A percentile compares a stretch with the other conserved stretches of the same genome.
phyloP scores from a whole-genome alignment of 2,329 filamentous ascomycete genomes.

The Penicillium thymicola region DNA sequence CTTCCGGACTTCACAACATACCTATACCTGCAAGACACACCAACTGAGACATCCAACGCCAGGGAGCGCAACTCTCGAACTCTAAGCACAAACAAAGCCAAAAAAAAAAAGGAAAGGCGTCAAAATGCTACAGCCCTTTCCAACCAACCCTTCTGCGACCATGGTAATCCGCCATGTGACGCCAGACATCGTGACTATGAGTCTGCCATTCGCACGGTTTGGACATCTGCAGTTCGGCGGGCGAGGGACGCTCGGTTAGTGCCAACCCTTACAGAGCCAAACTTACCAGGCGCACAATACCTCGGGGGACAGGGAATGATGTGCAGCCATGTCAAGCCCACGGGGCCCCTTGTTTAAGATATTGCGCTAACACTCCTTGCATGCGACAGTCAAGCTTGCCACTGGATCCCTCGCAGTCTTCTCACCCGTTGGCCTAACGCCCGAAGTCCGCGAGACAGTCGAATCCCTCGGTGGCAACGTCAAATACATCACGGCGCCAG shows the following conservation, averaged over 20 bases:
- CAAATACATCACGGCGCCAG: conserved; percentile 80
- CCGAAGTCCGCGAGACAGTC: conserved; percentile 62
- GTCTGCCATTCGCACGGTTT: conserved; percentile 76
- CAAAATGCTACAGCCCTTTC: conserved; percentile 54
- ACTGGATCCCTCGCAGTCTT: conserved; percentile 81
- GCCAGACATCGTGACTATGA: conserved; percentile 60
- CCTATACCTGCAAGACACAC: neutral
- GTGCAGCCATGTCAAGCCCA: neutral
- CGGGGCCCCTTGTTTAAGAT: neutral
- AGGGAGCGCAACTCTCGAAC: conserved; percentile 7
- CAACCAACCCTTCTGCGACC: conserved; percentile 69
- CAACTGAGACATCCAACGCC: conserved; percentile 12
- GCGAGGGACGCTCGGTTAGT: conserved; percentile 75
- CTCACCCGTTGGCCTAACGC: conserved; percentile 83
- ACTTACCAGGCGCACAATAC: conserved; percentile 1
- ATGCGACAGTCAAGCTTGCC: conserved; percentile 65
- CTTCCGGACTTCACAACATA: too few relatives aligned
- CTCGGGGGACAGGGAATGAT: neutral
- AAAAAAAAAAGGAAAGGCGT: neutral
- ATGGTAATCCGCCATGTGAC: conserved; percentile 89
- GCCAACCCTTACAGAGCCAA: conserved; percentile 6
- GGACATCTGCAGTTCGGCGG: conserved; percentile 80
- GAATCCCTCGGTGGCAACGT: conserved; percentile 66
- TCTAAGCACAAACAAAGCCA: neutral
- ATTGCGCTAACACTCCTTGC: conserved; percentile 17